Evolutionary conservation across 2,329 filamentous ascomycete species (phyloP), one percentile per base, ranked within the genome.

Genomic region (Fusarium musae): DNA sequence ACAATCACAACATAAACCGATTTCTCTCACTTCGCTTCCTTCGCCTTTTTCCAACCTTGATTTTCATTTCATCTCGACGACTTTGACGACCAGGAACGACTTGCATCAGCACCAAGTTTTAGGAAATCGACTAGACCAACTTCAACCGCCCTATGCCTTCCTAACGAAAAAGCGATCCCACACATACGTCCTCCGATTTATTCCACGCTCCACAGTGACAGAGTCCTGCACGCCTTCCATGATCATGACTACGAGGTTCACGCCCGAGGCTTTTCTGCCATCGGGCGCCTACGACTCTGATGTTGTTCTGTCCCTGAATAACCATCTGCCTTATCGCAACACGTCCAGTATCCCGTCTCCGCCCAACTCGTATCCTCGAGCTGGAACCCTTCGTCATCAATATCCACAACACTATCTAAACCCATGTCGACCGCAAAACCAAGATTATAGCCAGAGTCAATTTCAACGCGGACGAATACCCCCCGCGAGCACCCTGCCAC

Each of bases 221-320:
- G 36, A 63, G 47, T 74, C 49, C 26, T 36, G 61, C 73, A 56
- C 42, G 42, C 46, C 67, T 63, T 69, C 59, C 69, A 69, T 64
- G 69, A 75, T 70, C 61, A 78, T 78, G 77, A 66, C 77, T 54
- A 63, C 74, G 56, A 75, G 74, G 44, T 59, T 79, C 49, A 74
- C 72, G 32, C 68, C 77, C 53, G 76, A 78, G 57, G 75, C 77
- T 52, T 79, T 79, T 69, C 62, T 79, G 70, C 77, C 77, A 47
- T 75, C 77, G 49, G 77, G 77, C 64, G 75, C 70, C 52, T 74
- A 78, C 64, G 75, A 79, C 46, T 52, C 66, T 53, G 75, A 77
- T 56, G 50, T 63, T 62, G 50, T 66, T 58, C 66, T 72, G 52
- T 62, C 74, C 59, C 53, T 77, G 53, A 72, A 68, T 39, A 66